Base-by-base conservation (phyloP, 805 yeast species). In the Kurtzmaniella fragi region DNA sequence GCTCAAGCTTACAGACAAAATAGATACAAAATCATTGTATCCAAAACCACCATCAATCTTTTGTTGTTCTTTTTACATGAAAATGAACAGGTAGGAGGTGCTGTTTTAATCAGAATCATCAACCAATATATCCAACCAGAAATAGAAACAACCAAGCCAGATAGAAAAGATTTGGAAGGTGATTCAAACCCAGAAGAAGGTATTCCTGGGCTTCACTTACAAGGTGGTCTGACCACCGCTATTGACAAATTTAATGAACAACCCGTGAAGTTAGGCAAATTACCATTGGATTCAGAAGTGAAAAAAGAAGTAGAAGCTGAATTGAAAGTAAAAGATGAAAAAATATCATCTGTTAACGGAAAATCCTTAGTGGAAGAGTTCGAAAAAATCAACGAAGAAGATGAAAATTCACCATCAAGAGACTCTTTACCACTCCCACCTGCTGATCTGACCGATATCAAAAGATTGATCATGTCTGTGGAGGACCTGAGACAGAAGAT, bases 71-170 rank as follows among this genome's bases (percentile, higher is more conserved):
- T 89, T 50, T 62, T 93, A 39, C 95, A 88, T 57, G 97, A 91
- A 54, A 87, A 89, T 57, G 97, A 89, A 60, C 83, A 84, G 8
- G 81, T 82, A 39, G 98, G 98, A 32, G 98, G 98, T 2, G 83
- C 90, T 2, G 76, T 91, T 29, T 70, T 91, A 39, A 86, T 93
- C 35, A 71, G 96, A 49, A 73, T 88, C 35, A 81, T 93, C 45
- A 93, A 93, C 64, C 90, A 88, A 62, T 80, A 87, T 57, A 71
- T 93, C 50, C 80, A 73, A 36, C 75, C 80, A 6, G 59, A 67
- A 10, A 72, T 75, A 13, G 51, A 68, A 13, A 54, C 62, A 13
- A 61, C 64, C 5, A 56, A 66, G 37, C 70, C 77, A 3, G 75
- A 67, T 43, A 61, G 64, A 37, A 52, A 55, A 27, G 61, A 64